Evolutionary conservation across 148 eudicot species (phyloP).

Genomic region (Diospyros kaki): DNA sequence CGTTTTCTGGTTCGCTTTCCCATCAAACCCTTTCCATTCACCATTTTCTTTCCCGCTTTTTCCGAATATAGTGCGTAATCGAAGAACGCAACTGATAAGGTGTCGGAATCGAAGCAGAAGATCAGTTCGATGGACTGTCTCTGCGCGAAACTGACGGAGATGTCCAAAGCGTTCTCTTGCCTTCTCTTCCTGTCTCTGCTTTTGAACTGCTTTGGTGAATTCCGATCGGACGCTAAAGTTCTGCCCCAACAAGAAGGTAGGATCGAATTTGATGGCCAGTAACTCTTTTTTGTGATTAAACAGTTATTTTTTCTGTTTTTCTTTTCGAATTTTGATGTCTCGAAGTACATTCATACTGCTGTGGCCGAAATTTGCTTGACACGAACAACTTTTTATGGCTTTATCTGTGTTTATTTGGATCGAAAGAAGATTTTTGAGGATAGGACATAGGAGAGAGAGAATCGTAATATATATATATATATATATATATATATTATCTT

Average conservation of each 20-base stretch:
- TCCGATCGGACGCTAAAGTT: constrained; percentile 25
- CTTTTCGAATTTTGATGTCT: background rate
- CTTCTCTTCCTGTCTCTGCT: constrained; percentile 7
- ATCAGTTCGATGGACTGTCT: background rate
- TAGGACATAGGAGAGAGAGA: too few relatives aligned
- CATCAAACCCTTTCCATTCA: too few relatives aligned
- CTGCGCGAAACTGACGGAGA: background rate
- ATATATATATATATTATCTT: too few relatives aligned
- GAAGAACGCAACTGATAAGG: too few relatives aligned
- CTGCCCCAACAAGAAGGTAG: constrained; percentile 47
- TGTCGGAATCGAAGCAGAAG: background rate
- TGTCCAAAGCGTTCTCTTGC: background rate
- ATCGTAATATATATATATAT: too few relatives aligned
- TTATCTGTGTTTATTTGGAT: too few relatives aligned
- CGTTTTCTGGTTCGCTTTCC: too few relatives aligned
- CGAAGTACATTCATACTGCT: background rate
- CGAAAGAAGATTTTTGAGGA: too few relatives aligned
- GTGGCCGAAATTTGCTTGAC: background rate
- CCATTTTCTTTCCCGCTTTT: too few relatives aligned
- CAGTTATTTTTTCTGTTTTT: background rate
- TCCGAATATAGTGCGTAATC: too few relatives aligned
- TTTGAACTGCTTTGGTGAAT: constrained; percentile 9
- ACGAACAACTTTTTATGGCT: background rate
- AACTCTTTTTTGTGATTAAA: background rate
- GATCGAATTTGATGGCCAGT: background rate